Evolutionary conservation across 148 eudicot species (phyloP).

Genomic region (Vaccinium corymbosum): DNA sequence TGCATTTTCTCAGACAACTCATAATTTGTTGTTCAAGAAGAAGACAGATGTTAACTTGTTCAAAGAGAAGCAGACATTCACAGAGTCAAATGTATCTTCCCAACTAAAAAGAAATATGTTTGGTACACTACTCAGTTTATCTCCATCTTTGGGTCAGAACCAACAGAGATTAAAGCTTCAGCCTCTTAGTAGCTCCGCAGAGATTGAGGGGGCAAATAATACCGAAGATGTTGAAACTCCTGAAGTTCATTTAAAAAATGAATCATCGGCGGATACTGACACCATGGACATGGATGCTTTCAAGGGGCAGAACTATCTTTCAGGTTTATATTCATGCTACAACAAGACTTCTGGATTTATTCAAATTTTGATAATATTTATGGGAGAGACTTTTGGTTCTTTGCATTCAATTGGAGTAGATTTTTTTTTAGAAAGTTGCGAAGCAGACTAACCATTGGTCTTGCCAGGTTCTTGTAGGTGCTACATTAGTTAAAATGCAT

Average conservation of each 20-base stretch:
- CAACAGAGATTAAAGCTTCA: constrained; percentile 49
- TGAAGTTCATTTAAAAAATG: constrained; percentile 42
- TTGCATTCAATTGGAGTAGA: not conserved
- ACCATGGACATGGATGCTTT: constrained; percentile 43
- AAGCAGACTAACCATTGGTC: not conserved
- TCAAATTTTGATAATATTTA: too few relatives aligned
- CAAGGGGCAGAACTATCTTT: constrained; percentile 25
- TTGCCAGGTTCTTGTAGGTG: constrained; percentile 3
- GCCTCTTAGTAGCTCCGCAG: constrained; percentile 49
- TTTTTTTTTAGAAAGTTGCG: not conserved
- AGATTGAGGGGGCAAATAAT: constrained; percentile 45
- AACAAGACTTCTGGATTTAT: not conserved
- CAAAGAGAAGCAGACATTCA: constrained; percentile 21
- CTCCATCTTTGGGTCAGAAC: constrained; percentile 25
- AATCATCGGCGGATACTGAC: constrained; percentile 68
- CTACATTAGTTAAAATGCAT: not conserved
- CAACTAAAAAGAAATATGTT: constrained; percentile 26
- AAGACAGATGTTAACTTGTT: constrained; percentile 40
- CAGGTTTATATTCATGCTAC: constrained; percentile 36
- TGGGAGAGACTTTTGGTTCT: not conserved
- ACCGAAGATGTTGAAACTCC: constrained; percentile 25
- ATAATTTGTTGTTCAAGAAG: constrained; percentile 43
- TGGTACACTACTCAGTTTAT: constrained; percentile 24
- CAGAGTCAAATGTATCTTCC: constrained; percentile 22
- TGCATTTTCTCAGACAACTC: constrained; percentile 53